phyloP scores from a whole-genome alignment of 208 protist genomes.

The Trypanosoma theileri region DNA sequence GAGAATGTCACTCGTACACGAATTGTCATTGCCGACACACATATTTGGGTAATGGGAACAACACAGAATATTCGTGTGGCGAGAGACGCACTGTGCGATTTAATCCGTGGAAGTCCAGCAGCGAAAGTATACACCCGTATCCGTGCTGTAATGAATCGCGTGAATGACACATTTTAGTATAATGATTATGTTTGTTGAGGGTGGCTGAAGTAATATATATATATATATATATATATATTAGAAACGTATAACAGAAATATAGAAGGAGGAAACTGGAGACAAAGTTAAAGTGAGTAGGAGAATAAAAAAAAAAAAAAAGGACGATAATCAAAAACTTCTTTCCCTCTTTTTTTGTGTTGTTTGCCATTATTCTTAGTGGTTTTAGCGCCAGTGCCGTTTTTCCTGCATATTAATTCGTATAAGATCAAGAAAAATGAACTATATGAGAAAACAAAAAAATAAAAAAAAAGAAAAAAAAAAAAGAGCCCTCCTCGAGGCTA shows the following conservation, averaged over 20 bases:
- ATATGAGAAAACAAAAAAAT: constrained; percentile 17
- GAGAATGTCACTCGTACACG: constrained; percentile 99
- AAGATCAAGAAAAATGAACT: constrained; percentile 14
- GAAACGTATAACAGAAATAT: not conserved
- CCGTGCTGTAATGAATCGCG: constrained; percentile 92
- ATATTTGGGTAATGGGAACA: constrained; percentile 98
- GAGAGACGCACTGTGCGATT: constrained; percentile 95
- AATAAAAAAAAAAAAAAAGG: constrained; percentile 18
- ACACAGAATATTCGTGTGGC: constrained; percentile 98
- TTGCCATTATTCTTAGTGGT: constrained; percentile 23
- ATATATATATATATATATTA: not conserved
- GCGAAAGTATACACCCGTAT: constrained; percentile 98
- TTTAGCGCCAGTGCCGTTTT: constrained; percentile 30
- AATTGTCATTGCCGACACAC: constrained; percentile 98
- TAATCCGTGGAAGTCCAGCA: constrained; percentile 97
- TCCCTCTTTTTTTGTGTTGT: constrained; percentile 1
- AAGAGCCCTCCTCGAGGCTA: too few relatives aligned
- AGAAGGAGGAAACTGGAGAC: too few relatives aligned
- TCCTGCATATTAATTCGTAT: constrained; percentile 14
- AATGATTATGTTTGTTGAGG: not conserved
- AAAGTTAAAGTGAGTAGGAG: constrained; percentile 1
- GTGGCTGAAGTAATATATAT: not conserved
- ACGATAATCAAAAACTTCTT: not conserved
- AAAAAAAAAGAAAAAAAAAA: not conserved
- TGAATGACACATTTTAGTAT: constrained; percentile 94